A percentile compares a stretch with the other conserved stretches of the same genome.
phyloP scores from a whole-genome alignment of 2,329 filamentous ascomycete species.

The Aspergillus neotritici region DNA sequence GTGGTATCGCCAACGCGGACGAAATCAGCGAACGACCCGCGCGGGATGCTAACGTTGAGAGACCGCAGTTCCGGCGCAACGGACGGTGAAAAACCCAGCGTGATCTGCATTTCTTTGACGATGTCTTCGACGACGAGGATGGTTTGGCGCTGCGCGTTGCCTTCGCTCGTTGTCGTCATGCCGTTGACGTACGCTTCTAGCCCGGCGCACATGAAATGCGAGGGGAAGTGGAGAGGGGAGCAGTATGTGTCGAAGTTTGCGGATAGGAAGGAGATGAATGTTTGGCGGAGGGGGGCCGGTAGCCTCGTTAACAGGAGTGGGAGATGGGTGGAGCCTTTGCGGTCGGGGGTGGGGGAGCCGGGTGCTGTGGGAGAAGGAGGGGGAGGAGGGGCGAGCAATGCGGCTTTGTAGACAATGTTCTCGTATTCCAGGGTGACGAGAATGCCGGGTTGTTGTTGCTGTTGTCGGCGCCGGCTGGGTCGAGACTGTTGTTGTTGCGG shows the following conservation, averaged over 20 bases:
- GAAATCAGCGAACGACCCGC: slow-evolving; percentile 21
- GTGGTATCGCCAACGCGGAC: slow-evolving; percentile 8
- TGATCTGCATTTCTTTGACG: slow-evolving; percentile 37
- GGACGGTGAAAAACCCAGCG: slow-evolving; percentile 32
- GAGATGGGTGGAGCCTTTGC: slow-evolving; percentile 39
- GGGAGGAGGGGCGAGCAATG: slow-evolving; percentile 40
- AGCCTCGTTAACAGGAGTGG: slow-evolving; percentile 49
- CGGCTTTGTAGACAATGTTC: slow-evolving; percentile 45
- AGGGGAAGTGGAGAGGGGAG: slow-evolving; percentile 40
- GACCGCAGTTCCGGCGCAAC: slow-evolving; percentile 31
- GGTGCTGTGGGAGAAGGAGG: slow-evolving; percentile 13
- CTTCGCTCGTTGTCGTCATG: slow-evolving; percentile 3
- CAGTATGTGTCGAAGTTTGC: slow-evolving; percentile 48
- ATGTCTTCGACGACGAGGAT: slow-evolving; percentile 27
- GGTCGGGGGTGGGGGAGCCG: background rate
- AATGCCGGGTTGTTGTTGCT: slow-evolving; percentile 39
- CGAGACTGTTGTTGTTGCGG: slow-evolving; percentile 22
- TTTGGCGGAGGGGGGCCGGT: slow-evolving; percentile 45
- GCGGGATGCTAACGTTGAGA: slow-evolving; percentile 32
- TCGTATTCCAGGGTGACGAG: slow-evolving; percentile 48
- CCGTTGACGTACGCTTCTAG: slow-evolving; percentile 37
- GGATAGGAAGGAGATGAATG: slow-evolving; percentile 45
- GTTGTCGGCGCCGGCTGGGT: slow-evolving; percentile 1
- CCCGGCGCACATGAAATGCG: slow-evolving; percentile 40
- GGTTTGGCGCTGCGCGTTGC: slow-evolving; percentile 1